These are phyloP conservation scores for Didymella sp. DNA, from an alignment of 2,329 filamentous ascomycete species.

Conservation along the genomic window DNA sequence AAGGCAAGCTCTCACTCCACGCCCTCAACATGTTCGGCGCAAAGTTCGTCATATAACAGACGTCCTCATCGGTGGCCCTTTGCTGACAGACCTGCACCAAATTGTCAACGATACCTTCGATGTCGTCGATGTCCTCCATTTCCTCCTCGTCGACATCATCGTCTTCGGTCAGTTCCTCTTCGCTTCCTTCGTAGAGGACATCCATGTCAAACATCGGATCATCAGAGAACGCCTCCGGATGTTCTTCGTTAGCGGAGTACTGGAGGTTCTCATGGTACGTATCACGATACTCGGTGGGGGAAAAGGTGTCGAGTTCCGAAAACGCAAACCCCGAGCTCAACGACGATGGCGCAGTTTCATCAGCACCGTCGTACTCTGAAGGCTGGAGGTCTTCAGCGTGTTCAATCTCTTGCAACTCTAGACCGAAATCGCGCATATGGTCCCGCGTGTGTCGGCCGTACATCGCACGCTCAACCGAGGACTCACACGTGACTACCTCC, in stretches of 20 bases:
- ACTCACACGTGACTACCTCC: neutral
- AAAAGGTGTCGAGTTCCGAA: slow-evolving; percentile 4
- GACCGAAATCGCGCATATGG: neutral
- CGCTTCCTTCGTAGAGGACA: neutral
- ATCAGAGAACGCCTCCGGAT: neutral
- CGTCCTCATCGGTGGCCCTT: slow-evolving; percentile 16
- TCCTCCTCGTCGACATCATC: slow-evolving; percentile 19
- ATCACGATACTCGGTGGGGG: neutral
- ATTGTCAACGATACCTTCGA: slow-evolving; percentile 24
- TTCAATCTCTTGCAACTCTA: neutral
- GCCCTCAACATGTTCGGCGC: slow-evolving; percentile 27
- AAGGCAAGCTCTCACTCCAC: neutral
- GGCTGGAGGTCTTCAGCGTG: neutral
- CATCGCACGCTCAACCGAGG: neutral
- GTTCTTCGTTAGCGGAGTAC: no score
- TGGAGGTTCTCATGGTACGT: neutral
- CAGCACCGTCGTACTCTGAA: no score
- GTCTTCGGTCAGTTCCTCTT: slow-evolving; percentile 12
- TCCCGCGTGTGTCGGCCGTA: neutral
- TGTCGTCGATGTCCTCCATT: slow-evolving; percentile 25
- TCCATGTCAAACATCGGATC: neutral
- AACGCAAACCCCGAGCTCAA: neutral
- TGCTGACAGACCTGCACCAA: slow-evolving; percentile 20
- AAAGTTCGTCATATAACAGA: slow-evolving; percentile 32
- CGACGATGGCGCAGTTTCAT: neutral